Evolutionary conservation across 768 basidiomycete genomes (phyloP).

Genomic region (Boletales sp.): DNA sequence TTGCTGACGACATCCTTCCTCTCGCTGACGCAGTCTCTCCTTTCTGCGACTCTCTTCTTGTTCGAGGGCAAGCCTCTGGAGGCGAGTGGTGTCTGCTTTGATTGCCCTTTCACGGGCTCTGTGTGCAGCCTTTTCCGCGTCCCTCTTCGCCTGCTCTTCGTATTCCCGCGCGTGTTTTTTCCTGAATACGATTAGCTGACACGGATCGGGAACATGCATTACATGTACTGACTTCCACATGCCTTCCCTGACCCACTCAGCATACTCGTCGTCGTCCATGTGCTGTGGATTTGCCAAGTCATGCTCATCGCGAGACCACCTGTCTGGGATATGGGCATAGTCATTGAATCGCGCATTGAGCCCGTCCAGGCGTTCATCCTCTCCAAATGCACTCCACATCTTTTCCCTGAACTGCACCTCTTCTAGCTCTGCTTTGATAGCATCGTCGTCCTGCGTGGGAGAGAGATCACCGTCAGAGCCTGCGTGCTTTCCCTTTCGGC

Average conservation of each 20-base stretch:
- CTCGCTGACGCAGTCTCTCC: conserved; percentile 43
- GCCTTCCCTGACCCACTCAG: conserved; percentile 79
- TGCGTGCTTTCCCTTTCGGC: conserved; percentile 5
- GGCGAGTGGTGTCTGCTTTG: conserved; percentile 48
- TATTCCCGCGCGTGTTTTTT: conserved; percentile 66
- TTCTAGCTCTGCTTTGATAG: conserved; percentile 53
- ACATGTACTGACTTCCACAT: conserved; percentile 70
- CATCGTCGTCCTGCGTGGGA: conserved; percentile 43
- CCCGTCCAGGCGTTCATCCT: conserved; percentile 66
- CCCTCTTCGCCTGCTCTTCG: conserved; percentile 55
- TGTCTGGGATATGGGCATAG: conserved; percentile 67
- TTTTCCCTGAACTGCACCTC: conserved; percentile 68
- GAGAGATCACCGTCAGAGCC: conserved; percentile 12
- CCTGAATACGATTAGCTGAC: conserved; percentile 33
- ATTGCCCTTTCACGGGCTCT: conserved; percentile 52
- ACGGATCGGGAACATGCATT: neutral
- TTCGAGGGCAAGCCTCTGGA: conserved; percentile 51
- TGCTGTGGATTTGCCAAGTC: conserved; percentile 38
- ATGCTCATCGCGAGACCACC: conserved; percentile 53
- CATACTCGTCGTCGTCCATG: conserved; percentile 87
- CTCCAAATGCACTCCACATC: conserved; percentile 67
- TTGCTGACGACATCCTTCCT: conserved; percentile 44
- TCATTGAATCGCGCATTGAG: conserved; percentile 63
- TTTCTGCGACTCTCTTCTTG: conserved; percentile 46
- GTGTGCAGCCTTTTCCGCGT: conserved; percentile 51